These are phyloP conservation scores for Cicer pinnatifidum DNA, from an alignment of 306 rosid genomes.

Conservation along the genomic window DNA sequence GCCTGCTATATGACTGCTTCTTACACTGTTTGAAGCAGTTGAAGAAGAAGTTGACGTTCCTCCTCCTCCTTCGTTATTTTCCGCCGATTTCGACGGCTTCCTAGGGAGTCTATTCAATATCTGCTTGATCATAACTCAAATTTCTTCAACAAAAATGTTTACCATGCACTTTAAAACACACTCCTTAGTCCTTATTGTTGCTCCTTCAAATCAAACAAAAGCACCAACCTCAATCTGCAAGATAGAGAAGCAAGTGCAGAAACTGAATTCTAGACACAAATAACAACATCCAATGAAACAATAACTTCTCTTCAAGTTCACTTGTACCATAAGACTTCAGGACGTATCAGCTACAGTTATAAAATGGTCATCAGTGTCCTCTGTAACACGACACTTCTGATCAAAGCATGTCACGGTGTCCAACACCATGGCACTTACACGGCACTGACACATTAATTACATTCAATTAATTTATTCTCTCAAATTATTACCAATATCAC, in stretches of 20 bases:
- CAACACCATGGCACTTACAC: no score
- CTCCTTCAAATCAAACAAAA: slow-evolving; percentile 49
- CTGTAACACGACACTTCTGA: no score
- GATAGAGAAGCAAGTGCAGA: slow-evolving; percentile 42
- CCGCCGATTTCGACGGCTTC: slow-evolving; percentile 80
- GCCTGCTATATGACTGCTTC: slow-evolving; percentile 45
- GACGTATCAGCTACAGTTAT: slow-evolving; percentile 14
- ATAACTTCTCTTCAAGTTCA: slow-evolving; percentile 42
- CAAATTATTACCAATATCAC: no score
- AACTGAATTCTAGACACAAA: slow-evolving; percentile 39
- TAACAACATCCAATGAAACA: slow-evolving; percentile 13
- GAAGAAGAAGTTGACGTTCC: slow-evolving; percentile 70
- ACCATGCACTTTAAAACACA: slow-evolving; percentile 49
- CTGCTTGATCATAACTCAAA: slow-evolving; percentile 85
- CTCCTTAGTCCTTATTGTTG: slow-evolving; percentile 30
- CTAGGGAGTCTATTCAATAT: slow-evolving; percentile 86
- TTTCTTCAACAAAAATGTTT: slow-evolving; percentile 41
- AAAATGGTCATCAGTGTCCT: no score
- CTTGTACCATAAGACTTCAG: slow-evolving; percentile 41
- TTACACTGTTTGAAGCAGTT: slow-evolving; percentile 62
- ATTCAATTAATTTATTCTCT: no score
- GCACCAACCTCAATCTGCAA: slow-evolving; percentile 46
- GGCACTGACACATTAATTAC: no score
- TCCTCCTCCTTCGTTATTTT: slow-evolving; percentile 80
- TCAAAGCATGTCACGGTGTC: no score